Percentiles rank a stretch among this genome's conserved stretches.
phyloP scores from a whole-genome alignment of 2,329 filamentous ascomycete species.

The Fusarium sp. region DNA sequence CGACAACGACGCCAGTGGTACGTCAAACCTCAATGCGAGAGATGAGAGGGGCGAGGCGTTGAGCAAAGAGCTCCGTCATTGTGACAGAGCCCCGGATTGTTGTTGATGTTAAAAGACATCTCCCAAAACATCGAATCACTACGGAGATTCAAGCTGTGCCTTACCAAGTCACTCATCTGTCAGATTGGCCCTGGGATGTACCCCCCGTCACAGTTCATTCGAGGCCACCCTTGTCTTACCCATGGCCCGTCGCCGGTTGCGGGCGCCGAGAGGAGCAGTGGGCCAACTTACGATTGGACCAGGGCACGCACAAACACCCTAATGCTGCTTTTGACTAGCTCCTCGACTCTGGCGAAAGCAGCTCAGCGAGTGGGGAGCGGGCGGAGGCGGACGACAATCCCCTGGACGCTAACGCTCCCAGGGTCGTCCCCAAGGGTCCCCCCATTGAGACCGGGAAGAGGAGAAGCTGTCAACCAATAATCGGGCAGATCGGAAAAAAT shows the following conservation, averaged over 20 bases:
- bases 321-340: slow-evolving; percentile 22
- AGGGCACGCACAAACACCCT: slow-evolving; percentile 30
- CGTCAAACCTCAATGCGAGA: slow-evolving; percentile 2
- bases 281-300: slow-evolving; percentile 24
- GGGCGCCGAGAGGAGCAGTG: slow-evolving; percentile 31
- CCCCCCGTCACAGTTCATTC: slow-evolving; percentile 9
- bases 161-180: slow-evolving; percentile 3
- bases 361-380: slow-evolving; percentile 29
- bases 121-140: slow-evolving; percentile 13
- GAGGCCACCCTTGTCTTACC: slow-evolving; percentile 14
- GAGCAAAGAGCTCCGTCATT: slow-evolving; percentile 42
- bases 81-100: slow-evolving; percentile 28
- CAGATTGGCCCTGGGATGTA: slow-evolving; percentile 31
- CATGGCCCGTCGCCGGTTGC: slow-evolving; percentile 30
- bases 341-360: slow-evolving; percentile 6
- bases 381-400: slow-evolving; percentile 41
- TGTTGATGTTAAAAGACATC: not conserved
- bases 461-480: slow-evolving; percentile 53
- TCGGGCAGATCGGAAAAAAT: slow-evolving; percentile 53
- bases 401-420: slow-evolving; percentile 43
- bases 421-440: slow-evolving; percentile 52
- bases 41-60: slow-evolving; percentile 22
- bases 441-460: slow-evolving; percentile 46
- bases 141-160: slow-evolving; percentile 9
- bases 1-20: slow-evolving; percentile 5